A percentile compares a stretch with the other conserved stretches of the same genome.
These are phyloP conservation scores for Echites panduratus DNA, from an alignment of 257 asterid genomes.

Conservation along the genomic window DNA sequence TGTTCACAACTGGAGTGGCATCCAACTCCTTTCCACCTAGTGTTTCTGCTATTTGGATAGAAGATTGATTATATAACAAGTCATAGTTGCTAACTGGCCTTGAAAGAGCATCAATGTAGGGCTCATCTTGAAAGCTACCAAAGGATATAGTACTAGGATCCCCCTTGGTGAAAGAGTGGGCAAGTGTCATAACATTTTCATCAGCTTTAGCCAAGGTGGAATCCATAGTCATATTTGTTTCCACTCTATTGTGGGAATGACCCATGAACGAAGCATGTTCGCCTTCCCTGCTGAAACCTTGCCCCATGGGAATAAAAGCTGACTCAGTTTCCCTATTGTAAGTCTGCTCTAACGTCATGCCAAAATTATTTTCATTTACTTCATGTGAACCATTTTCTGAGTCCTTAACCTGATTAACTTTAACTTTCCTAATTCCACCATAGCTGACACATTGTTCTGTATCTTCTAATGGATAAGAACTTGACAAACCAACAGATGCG, in stretches of 20 bases:
- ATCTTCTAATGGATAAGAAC: conserved; percentile 63
- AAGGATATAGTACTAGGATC: conserved; percentile 43
- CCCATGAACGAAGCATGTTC: conserved; percentile 42
- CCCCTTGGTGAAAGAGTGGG: conserved; percentile 45
- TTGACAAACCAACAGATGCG: conserved; percentile 61
- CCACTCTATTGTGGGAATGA: conserved; percentile 43
- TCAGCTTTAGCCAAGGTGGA: conserved; percentile 41
- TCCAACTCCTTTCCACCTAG: conserved; percentile 40
- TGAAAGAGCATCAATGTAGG: conserved; percentile 47
- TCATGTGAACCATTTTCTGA: conserved; percentile 39
- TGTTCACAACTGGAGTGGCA: conserved; percentile 25
- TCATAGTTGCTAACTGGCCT: conserved; percentile 60
- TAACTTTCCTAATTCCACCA: conserved; percentile 60
- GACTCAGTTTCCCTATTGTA: conserved; percentile 42
- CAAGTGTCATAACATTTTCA: conserved; percentile 31
- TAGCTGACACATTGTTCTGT: conserved; percentile 43
- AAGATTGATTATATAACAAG: conserved; percentile 54
- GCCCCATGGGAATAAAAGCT: conserved; percentile 46
- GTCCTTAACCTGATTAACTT: conserved; percentile 68
- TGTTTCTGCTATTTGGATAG: conserved; percentile 45
- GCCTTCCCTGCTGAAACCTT: conserved; percentile 48
- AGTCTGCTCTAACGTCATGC: conserved; percentile 48
- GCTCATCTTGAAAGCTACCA: conserved; percentile 63
- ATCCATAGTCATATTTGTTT: conserved; percentile 37
- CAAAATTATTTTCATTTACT: conserved; percentile 36